Evolutionary conservation across 495 filamentous ascomycete species (phyloP).

Genomic region (Hypoxylon fuscum): DNA sequence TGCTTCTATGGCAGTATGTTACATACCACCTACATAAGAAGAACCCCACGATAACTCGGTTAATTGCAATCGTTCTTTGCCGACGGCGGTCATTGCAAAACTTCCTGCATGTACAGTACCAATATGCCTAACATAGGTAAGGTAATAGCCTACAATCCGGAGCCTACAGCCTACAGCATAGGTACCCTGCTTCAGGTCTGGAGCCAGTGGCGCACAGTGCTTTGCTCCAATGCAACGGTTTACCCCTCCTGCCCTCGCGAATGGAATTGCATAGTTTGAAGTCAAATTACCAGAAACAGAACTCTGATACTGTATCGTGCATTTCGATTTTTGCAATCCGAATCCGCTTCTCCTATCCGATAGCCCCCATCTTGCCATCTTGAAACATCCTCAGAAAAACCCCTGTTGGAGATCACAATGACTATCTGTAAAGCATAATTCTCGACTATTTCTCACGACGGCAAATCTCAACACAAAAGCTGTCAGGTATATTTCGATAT

Average conservation of each 20-base stretch:
- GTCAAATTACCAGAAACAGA: slow-evolving; percentile 32
- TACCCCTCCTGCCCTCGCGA: slow-evolving; percentile 8
- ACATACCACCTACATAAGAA: too few relatives aligned
- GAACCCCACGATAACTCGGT: slow-evolving; percentile 2
- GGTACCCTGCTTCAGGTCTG: neutral
- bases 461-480: neutral
- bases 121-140: too few relatives aligned
- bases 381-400: slow-evolving; percentile 28
- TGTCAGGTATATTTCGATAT: slow-evolving; percentile 2
- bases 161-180: neutral
- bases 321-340: slow-evolving; percentile 8
- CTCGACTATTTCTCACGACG: neutral
- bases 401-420: slow-evolving; percentile 15
- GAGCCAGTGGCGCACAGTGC: slow-evolving; percentile 18
- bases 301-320: slow-evolving; percentile 8
- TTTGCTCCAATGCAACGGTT: neutral
- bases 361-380: slow-evolving; percentile 4
- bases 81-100: too few relatives aligned
- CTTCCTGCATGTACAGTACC: too few relatives aligned
- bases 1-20: too few relatives aligned
- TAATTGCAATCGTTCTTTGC: slow-evolving; percentile 3
- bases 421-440: neutral
- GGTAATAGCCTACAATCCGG: too few relatives aligned
- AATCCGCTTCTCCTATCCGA: slow-evolving; percentile 14
- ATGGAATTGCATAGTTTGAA: slow-evolving; percentile 23